Base-by-base conservation (phyloP, 768 basidiomycete genomes). In the Suillus spraguei region DNA sequence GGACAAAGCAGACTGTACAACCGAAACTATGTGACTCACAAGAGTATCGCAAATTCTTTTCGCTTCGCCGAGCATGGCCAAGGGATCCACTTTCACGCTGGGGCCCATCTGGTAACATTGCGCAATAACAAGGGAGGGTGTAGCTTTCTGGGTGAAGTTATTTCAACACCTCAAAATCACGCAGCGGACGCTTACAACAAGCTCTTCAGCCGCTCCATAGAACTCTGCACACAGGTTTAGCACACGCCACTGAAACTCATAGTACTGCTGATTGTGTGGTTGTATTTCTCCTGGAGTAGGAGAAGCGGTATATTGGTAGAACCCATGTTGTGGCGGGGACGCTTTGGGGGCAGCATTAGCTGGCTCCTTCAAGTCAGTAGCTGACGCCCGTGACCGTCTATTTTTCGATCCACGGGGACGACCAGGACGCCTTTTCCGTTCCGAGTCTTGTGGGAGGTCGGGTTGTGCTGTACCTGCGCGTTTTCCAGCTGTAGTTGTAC, bases 231-330 rank as follows among this genome's bases (percentile, higher is more conserved):
- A 94, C 46, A 94, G 78, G 69, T 91, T 91, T 63, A 93, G 74
- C 46, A 92, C 85, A 60, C 90, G 86, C 91, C 91, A 93, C 72
- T 93, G 91, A 70, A 93, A 93, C 71, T 93, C 90, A 74, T 91
- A 91, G 73, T 91, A 92, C 69, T 87, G 86, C 65, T 91, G 88
- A 71, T 90, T 90, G 66, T 88, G 85, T 3, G 86, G 79, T 62
- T 83, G 85, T 32, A 87, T 78, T 52, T 80, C 81, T 14, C 83
- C 78, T 32, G 82, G 74, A 35, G 77, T 74, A 53, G 82, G 78
- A 35, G 79, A 76, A 55, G 73, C 73, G 47, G 77, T 74, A 53
- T 80, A 78, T 63, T 83, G 78, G 67, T 84, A 82, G 70, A 84
- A 83, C 58, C 75, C 76, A 42, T 78, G 68, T 47, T 81, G 77